These are phyloP conservation scores for Fusarium torulosum DNA, from an alignment of 2,329 filamentous ascomycete genomes.

Conservation along the genomic window DNA sequence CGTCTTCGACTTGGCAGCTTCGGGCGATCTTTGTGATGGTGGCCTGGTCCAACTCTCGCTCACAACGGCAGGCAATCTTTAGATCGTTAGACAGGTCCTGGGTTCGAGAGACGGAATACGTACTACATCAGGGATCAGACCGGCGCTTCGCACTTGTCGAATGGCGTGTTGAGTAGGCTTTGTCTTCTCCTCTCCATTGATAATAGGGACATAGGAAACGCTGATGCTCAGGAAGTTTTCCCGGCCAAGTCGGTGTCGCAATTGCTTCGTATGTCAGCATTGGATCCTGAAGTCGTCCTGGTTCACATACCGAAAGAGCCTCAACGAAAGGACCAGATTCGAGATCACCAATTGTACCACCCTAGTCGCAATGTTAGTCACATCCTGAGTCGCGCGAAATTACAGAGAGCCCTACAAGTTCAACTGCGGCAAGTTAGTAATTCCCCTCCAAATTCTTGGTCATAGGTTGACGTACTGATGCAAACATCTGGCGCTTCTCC, in stretches of 20 bases:
- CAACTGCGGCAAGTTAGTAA: slow-evolving; percentile 22
- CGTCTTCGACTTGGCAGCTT: slow-evolving; percentile 86
- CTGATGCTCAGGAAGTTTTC: slow-evolving; percentile 90
- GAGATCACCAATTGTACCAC: slow-evolving; percentile 81
- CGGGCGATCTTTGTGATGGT: slow-evolving; percentile 90
- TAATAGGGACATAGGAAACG: slow-evolving; percentile 86
- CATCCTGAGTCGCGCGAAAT: not conserved
- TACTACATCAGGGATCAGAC: slow-evolving; percentile 78
- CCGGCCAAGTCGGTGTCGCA: slow-evolving; percentile 77
- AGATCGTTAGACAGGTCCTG: slow-evolving; percentile 8
- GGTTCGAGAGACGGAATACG: slow-evolving; percentile 26
- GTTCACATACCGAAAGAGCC: slow-evolving; percentile 69
- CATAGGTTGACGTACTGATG: slow-evolving; percentile 72
- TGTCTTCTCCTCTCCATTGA: slow-evolving; percentile 84
- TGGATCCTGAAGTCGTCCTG: not conserved
- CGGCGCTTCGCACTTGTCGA: slow-evolving; percentile 83
- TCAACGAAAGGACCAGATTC: slow-evolving; percentile 91
- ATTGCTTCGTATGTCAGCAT: slow-evolving; percentile 60
- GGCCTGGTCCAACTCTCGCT: slow-evolving; percentile 76
- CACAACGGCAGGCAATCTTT: slow-evolving; percentile 92
- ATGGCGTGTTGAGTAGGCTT: slow-evolving; percentile 97
- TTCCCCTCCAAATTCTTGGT: not conserved
- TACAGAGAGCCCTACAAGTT: slow-evolving; percentile 19
- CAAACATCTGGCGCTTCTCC: slow-evolving; percentile 89
- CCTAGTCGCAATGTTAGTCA: slow-evolving; percentile 46